Evolutionary conservation across 345 rosid genomes (phyloP).

Genomic region (Moringa oleifera): DNA sequence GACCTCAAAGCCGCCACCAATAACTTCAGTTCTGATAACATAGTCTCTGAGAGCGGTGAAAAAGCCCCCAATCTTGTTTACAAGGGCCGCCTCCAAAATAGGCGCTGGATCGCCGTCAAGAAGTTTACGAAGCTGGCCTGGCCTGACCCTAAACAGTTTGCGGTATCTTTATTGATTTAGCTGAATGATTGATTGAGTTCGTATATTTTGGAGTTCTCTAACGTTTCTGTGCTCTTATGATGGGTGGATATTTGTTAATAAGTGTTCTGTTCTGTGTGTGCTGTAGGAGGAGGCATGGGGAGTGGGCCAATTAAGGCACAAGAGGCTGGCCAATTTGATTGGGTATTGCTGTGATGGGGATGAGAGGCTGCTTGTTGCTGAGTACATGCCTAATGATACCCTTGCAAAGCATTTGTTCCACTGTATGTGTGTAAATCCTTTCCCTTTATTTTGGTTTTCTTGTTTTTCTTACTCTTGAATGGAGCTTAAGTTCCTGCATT

Average conservation of each 20-base stretch:
- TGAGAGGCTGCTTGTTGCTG: conserved; percentile 96
- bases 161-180: conserved; percentile 27
- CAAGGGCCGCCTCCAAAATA: conserved; percentile 62
- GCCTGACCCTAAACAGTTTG: conserved; percentile 81
- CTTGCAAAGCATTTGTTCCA: conserved; percentile 96
- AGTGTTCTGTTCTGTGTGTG: neutral
- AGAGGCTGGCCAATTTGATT: conserved; percentile 81
- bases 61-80: conserved; percentile 61
- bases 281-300: conserved; percentile 86
- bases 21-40: conserved; percentile 60
- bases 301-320: conserved; percentile 86
- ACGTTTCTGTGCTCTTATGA: neutral
- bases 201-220: neutral
- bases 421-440: conserved; percentile 30
- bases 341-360: conserved; percentile 98
- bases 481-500: neutral
- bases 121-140: conserved; percentile 77
- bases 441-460: neutral
- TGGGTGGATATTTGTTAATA: neutral
- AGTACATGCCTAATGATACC: conserved; percentile 95
- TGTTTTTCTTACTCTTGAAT: neutral
- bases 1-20: conserved; percentile 68
- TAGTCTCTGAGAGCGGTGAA: conserved; percentile 73
- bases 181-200: neutral
- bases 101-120: conserved; percentile 80